phyloP scores from a whole-genome alignment of 2,329 filamentous ascomycete genomes.

The Ceratocystis variospora region DNA sequence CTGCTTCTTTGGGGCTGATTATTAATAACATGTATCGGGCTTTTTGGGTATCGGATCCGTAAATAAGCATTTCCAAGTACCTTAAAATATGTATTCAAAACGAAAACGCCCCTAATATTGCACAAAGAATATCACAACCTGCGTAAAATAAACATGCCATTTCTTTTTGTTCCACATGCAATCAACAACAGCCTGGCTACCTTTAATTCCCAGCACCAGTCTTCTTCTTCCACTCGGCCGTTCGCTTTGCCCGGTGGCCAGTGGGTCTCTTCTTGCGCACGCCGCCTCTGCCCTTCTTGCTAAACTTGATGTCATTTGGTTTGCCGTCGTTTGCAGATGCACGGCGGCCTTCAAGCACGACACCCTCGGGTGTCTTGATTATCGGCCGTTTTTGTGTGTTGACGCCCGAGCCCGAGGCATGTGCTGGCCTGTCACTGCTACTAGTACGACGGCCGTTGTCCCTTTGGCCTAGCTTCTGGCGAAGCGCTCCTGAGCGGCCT shows the following conservation, averaged over 20 bases:
- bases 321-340: slow-evolving; percentile 53
- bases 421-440: slow-evolving; percentile 16
- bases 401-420: slow-evolving; percentile 18
- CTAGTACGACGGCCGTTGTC: slow-evolving; percentile 23
- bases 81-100: slow-evolving; percentile 9
- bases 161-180: not conserved
- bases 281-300: slow-evolving; percentile 38
- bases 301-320: slow-evolving; percentile 47
- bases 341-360: slow-evolving; percentile 71
- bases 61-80: not conserved
- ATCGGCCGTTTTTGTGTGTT: slow-evolving; percentile 21
- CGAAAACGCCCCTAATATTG: slow-evolving; percentile 1
- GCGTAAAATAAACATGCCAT: not conserved
- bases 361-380: slow-evolving; percentile 48
- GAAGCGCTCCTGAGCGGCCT: slow-evolving; percentile 50
- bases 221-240: slow-evolving; percentile 35
- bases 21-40: not conserved
- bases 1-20: not conserved
- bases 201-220: slow-evolving; percentile 6
- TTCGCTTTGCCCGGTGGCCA: slow-evolving; percentile 29
- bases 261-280: slow-evolving; percentile 28
- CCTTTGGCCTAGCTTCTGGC: slow-evolving; percentile 27
- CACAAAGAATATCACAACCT: slow-evolving; percentile 1
- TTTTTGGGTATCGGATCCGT: no score
- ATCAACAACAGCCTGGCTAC: not conserved